A percentile compares a stretch with the other conserved stretches of the same genome.
phyloP scores from a whole-genome alignment of 176 grass and related monocot species.

The Bothriochloa decipiens region DNA sequence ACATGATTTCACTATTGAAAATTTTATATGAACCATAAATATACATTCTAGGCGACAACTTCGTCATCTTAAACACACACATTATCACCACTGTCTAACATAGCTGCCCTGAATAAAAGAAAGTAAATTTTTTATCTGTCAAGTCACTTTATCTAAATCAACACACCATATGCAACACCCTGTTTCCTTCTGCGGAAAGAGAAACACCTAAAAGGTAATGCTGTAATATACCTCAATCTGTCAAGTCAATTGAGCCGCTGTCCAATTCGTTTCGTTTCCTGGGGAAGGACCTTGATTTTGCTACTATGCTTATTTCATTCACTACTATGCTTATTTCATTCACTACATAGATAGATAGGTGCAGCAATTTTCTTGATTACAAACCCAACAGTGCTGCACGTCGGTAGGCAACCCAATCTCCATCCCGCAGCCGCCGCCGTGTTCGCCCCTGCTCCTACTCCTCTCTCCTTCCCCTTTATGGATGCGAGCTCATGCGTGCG shows the following conservation, averaged over 20 bases:
- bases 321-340: not conserved
- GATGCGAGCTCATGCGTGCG: constrained; percentile 34
- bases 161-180: not conserved
- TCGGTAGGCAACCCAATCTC: constrained; percentile 90
- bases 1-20: not conserved
- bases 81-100: not conserved
- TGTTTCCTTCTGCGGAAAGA: not conserved
- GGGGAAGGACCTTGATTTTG: too few relatives aligned
- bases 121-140: not conserved
- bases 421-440: constrained; percentile 52
- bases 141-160: constrained; percentile 2
- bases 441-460: constrained; percentile 33
- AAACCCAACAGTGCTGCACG: too few relatives aligned
- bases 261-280: too few relatives aligned
- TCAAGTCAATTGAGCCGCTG: constrained; percentile 74
- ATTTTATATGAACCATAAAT: not conserved
- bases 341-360: not conserved
- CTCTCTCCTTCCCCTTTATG: constrained; percentile 9
- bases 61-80: not conserved
- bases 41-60: not conserved
- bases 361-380: not conserved
- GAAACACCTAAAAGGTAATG: not conserved
- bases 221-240: constrained; percentile 75
- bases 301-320: not conserved
- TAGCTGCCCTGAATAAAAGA: not conserved